A percentile compares a stretch with the other conserved stretches of the same genome.
Conservation (phyloP, 768 basidiomycete species). For the Boletus tylopilopsis region DNA sequence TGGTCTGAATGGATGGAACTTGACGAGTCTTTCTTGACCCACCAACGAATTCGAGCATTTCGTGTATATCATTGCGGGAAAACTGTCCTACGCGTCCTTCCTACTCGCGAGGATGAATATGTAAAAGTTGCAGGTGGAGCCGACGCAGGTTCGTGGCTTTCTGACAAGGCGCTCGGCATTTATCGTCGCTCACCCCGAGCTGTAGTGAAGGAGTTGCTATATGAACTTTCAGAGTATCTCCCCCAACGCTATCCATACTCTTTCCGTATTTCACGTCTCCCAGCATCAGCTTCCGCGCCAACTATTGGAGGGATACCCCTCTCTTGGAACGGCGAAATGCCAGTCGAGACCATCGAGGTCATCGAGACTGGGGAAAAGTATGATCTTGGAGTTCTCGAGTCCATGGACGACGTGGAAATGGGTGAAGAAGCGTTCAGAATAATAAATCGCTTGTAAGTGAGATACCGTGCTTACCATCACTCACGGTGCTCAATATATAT, state of each 20-base stretch:
- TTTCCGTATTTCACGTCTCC: slow-evolving; percentile 49
- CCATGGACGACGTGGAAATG: slow-evolving; percentile 23
- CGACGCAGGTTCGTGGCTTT: slow-evolving; percentile 26
- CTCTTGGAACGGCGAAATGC: slow-evolving; percentile 42
- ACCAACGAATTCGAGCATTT: slow-evolving; percentile 55
- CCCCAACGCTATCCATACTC: slow-evolving; percentile 59
- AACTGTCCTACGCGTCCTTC: slow-evolving; percentile 47
- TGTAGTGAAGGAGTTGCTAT: slow-evolving; percentile 60
- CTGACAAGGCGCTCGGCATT: not conserved
- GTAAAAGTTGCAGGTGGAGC: slow-evolving; percentile 29
- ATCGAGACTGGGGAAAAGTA: slow-evolving; percentile 49
- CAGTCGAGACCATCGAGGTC: slow-evolving; percentile 54
- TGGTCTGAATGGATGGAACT: slow-evolving; percentile 79
- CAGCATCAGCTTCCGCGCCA: slow-evolving; percentile 9
- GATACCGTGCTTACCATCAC: not conserved
- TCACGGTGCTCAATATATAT: not conserved
- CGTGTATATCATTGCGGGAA: slow-evolving; percentile 51
- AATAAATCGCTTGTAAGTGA: slow-evolving; percentile 56
- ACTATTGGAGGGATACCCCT: slow-evolving; percentile 24
- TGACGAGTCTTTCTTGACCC: slow-evolving; percentile 53
- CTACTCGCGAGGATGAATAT: slow-evolving; percentile 40
- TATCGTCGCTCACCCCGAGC: not conserved
- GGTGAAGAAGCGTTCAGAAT: slow-evolving; percentile 60
- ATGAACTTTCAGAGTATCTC: slow-evolving; percentile 69
- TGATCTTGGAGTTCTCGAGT: slow-evolving; percentile 41